phyloP scores from a whole-genome alignment of 768 basidiomycete species.

The Termitomyces sp. region DNA sequence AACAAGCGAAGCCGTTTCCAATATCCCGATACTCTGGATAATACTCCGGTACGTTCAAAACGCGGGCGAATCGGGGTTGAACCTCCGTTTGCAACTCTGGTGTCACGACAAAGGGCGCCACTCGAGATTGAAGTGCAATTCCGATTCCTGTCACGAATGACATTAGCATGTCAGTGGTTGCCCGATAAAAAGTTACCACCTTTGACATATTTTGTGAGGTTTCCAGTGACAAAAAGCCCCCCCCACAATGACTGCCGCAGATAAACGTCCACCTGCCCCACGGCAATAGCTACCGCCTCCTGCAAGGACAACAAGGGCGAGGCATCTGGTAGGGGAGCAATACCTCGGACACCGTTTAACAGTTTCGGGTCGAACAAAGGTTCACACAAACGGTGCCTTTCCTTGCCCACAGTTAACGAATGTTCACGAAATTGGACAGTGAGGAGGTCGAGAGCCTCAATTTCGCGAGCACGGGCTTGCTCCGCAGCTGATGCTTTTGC shows the following conservation, averaged over 20 bases:
- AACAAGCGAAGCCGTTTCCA: slow-evolving; percentile 76
- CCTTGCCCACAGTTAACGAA: slow-evolving; percentile 75
- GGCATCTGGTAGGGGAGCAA: slow-evolving; percentile 16
- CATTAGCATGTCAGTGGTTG: not conserved
- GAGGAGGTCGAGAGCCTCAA: slow-evolving; percentile 80
- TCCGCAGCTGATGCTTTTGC: slow-evolving; percentile 74
- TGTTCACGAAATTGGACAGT: slow-evolving; percentile 68
- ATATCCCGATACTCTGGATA: slow-evolving; percentile 87
- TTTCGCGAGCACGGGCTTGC: slow-evolving; percentile 75
- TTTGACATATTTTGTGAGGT: slow-evolving; percentile 65
- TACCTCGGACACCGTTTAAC: slow-evolving; percentile 32
- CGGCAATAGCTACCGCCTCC: slow-evolving; percentile 60
- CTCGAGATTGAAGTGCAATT: slow-evolving; percentile 64
- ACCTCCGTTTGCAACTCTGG: slow-evolving; percentile 66
- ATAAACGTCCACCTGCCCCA: slow-evolving; percentile 56
- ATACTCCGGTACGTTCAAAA: slow-evolving; percentile 77
- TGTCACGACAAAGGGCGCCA: slow-evolving; percentile 55
- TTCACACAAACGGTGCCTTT: slow-evolving; percentile 88
- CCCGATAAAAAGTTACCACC: slow-evolving; percentile 33
- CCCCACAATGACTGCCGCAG: slow-evolving; percentile 72
- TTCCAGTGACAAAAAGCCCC: slow-evolving; percentile 78
- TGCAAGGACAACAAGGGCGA: slow-evolving; percentile 47
- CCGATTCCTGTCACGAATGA: slow-evolving; percentile 44
- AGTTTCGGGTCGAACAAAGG: slow-evolving; percentile 76
- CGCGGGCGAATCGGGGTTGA: slow-evolving; percentile 60